Base-by-base conservation (phyloP, 2,329 filamentous ascomycete species). In the Penicillium crustosum region DNA sequence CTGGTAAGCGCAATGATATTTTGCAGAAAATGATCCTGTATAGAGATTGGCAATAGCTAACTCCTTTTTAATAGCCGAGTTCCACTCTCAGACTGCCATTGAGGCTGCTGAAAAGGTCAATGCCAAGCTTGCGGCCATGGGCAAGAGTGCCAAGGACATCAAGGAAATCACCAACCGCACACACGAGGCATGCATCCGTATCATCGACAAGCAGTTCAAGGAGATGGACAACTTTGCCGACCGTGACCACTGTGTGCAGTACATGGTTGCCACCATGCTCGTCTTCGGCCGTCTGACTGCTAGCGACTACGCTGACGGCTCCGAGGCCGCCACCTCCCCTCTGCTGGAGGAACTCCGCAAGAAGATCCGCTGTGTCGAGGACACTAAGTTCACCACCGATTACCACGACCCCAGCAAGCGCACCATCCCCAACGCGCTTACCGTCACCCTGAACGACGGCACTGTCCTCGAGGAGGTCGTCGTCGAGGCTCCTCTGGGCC, bases 181-280 rank as follows among this genome's bases (percentile, higher is more conserved):
- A 9, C 94, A 99, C 81, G 94, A 99, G 80, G 94, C 94, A 58
- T 97, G 94, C 82, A 86, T 99, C 74, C 92, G 94, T 71, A 99
- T 99, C 80, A 99, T 99, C 72, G 94, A 99, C 86, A 99, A 99
- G 85, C 94, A 99, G 81, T 95, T 96, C 85, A 97, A 97, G 86
- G 88, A 93, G 69, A 96, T 99, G 91, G 93, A 97, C 83, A 99
- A 99, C 87, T 99, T 97, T 73, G 94, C 94, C 73, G 94, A 99
- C 81, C 92, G 94, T 73, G 94, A 99, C 79, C 94, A 99, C 85
- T 99, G 94, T 81, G 93, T 99, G 68, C 94, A 97, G 77, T 99
- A 99, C 86, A 99, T 99, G 94, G 90, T 91, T 73, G 83, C 93
- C 64, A 92, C 91, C 71, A 97, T 97, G 92, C 89, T 99, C 67